phyloP scores from a whole-genome alignment of 495 filamentous ascomycete genomes.

The Aspergillus sclerotioniger region DNA sequence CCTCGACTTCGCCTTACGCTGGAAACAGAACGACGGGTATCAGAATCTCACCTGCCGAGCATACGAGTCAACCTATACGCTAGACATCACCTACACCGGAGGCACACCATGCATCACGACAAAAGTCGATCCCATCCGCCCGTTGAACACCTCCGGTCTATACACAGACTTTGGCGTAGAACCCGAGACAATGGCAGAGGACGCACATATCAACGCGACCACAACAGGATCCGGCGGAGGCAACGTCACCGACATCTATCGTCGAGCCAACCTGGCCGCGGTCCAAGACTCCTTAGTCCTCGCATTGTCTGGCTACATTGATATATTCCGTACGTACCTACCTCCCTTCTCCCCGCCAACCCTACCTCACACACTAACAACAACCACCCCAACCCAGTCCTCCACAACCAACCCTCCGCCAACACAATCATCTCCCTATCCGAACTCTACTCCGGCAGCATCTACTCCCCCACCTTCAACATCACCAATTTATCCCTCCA shows the following conservation, averaged over 20 bases:
- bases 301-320: conserved; percentile 14
- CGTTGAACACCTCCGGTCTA: conserved; percentile 8
- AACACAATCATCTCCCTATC: conserved; percentile 15
- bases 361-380: neutral
- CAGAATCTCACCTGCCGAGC: conserved; percentile 13
- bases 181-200: neutral
- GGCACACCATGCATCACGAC: neutral
- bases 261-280: conserved; percentile 9
- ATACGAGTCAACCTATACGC: conserved; percentile 10
- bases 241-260: conserved; percentile 9
- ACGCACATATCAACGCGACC: neutral
- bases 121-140: neutral
- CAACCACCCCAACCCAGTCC: neutral
- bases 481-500: conserved; percentile 17
- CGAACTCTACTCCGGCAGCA: conserved; percentile 10
- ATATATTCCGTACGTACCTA: conserved; percentile 6
- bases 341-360: neutral
- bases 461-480: conserved; percentile 13
- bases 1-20: conserved; percentile 11
- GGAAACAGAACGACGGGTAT: conserved; percentile 11
- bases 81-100: conserved; percentile 4
- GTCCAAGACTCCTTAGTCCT: conserved; percentile 17
- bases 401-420: conserved; percentile 3
- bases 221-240: conserved; percentile 3
- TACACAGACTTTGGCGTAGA: conserved; percentile 4